These are phyloP conservation scores for Sugiyamaella chiloensis DNA, from an alignment of 805 yeast species.

Conservation along the genomic window DNA sequence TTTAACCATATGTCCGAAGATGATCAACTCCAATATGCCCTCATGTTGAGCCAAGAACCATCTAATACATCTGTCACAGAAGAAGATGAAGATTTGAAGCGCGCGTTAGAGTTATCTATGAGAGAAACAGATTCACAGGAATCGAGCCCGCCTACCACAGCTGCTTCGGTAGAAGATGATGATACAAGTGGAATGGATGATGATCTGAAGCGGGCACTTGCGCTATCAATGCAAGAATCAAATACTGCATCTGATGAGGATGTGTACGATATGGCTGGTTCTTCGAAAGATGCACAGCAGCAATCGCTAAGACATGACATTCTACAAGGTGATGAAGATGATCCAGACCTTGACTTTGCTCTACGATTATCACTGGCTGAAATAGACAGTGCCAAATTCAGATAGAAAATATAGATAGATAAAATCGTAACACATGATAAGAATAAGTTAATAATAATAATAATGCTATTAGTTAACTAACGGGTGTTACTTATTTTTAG, in stretches of 20 bases:
- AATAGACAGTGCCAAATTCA: neutral
- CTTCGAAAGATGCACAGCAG: neutral
- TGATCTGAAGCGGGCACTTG: slow-evolving; percentile 23
- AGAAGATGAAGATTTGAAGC: slow-evolving; percentile 20
- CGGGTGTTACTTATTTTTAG: slow-evolving; percentile 1
- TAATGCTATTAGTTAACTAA: neutral
- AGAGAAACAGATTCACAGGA: slow-evolving; percentile 3
- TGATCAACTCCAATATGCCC: slow-evolving; percentile 33
- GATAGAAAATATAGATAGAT: too few relatives aligned
- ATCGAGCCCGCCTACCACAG: neutral
- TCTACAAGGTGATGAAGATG: neutral
- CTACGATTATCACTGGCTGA: neutral
- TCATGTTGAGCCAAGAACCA: slow-evolving; percentile 30
- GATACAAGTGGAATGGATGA: slow-evolving; percentile 21
- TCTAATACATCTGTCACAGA: slow-evolving; percentile 19
- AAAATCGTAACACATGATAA: too few relatives aligned
- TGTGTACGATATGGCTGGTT: neutral
- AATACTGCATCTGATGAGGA: slow-evolving; percentile 3
- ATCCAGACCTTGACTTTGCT: neutral
- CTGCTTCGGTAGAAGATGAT: neutral
- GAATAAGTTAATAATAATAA: slow-evolving; percentile 4
- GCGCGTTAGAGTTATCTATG: slow-evolving; percentile 15
- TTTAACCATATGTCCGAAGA: slow-evolving; percentile 28
- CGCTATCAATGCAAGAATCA: slow-evolving; percentile 16
- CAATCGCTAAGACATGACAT: too few relatives aligned